These are phyloP conservation scores for Hortaea werneckii DNA, from an alignment of 2,329 filamentous ascomycete genomes.

Conservation along the genomic window DNA sequence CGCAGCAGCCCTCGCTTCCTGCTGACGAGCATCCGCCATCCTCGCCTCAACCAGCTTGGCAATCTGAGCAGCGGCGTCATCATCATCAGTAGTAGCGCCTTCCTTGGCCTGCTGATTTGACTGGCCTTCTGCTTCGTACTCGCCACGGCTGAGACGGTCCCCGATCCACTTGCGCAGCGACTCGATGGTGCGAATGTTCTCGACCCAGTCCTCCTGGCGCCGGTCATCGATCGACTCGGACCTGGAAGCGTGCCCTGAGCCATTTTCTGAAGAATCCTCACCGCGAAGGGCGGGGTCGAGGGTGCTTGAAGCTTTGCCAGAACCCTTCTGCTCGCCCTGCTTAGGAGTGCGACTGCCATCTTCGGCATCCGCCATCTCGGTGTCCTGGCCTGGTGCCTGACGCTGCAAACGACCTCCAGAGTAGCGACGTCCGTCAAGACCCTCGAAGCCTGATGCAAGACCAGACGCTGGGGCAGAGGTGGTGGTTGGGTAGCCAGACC, in stretches of 20 bases:
- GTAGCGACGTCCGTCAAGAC: conserved; percentile 51
- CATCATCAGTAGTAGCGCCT: neutral
- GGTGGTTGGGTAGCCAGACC: conserved; percentile 50
- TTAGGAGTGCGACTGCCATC: conserved; percentile 26
- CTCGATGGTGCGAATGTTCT: conserved; percentile 55
- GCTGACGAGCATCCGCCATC: conserved; percentile 2
- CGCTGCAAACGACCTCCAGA: conserved; percentile 51
- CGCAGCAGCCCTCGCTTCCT: conserved; percentile 2
- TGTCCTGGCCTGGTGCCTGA: conserved; percentile 34
- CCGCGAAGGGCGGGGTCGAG: conserved; percentile 29
- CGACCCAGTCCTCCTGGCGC: conserved; percentile 47
- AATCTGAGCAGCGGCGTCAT: conserved; percentile 2
- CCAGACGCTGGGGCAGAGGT: conserved; percentile 59
- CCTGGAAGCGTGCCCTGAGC: conserved; percentile 17
- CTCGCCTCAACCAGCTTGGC: conserved; percentile 4
- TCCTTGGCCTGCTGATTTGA: neutral
- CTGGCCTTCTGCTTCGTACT: conserved; percentile 26
- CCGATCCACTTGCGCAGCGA: conserved; percentile 48
- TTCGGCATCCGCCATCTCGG: conserved; percentile 31
- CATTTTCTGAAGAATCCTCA: conserved; percentile 19
- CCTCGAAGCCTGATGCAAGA: conserved; percentile 54
- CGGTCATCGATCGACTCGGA: conserved; percentile 32
- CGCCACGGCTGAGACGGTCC: conserved; percentile 43
- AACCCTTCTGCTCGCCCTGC: conserved; percentile 15
- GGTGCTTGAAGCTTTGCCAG: conserved; percentile 22